These are phyloP conservation scores for Populus trichocarpa DNA, from an alignment of 441 rosid genomes.

Conservation along the genomic window DNA sequence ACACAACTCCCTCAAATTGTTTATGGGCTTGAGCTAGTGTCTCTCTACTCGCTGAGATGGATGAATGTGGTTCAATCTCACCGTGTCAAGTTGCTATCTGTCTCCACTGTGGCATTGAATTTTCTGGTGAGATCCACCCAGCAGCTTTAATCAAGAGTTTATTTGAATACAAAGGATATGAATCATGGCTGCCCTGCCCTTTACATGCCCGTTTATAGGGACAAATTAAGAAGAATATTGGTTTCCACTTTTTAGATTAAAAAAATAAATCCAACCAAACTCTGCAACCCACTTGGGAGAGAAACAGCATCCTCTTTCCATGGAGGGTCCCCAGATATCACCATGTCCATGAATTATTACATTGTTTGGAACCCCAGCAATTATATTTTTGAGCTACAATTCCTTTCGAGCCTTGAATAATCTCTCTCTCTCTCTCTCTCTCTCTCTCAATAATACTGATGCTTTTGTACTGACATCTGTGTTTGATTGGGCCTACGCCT, in stretches of 20 bases:
- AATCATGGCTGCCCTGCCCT: neutral
- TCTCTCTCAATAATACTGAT: neutral
- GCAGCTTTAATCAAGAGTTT: neutral
- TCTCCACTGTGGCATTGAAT: neutral
- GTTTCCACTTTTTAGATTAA: no score
- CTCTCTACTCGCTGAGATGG: neutral
- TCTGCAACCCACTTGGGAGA: neutral
- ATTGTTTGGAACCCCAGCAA: neutral
- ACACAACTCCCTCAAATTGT: no score
- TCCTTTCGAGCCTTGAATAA: neutral
- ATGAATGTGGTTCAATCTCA: neutral
- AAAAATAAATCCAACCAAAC: neutral
- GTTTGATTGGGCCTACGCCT: no score
- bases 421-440: no score
- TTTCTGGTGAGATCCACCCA: neutral
- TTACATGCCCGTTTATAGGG: neutral
- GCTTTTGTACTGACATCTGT: neutral
- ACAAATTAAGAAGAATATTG: neutral
- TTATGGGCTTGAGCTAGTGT: no score
- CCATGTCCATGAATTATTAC: neutral
- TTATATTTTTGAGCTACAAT: neutral
- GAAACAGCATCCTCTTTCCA: neutral
- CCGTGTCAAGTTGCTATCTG: neutral
- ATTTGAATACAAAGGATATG: neutral
- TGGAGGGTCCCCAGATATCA: neutral